A percentile compares a stretch with the other conserved stretches of the same genome.
Conservation (phyloP, 2,329 filamentous ascomycete species). For the Cladophialophora immunda region DNA sequence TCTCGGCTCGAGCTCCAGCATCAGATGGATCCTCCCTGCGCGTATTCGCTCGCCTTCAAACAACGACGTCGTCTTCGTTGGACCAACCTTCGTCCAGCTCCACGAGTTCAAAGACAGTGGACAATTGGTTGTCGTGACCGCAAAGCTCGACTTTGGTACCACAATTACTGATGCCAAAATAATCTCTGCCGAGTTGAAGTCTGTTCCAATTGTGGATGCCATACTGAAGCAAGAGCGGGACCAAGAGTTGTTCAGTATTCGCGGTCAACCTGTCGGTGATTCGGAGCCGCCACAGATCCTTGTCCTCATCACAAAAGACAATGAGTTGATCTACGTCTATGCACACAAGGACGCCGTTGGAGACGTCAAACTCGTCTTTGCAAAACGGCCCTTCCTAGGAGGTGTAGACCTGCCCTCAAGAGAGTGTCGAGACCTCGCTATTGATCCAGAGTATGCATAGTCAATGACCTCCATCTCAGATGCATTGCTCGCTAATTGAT, state of each 20-base stretch:
- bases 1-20: constrained; percentile 76
- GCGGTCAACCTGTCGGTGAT: constrained; percentile 32
- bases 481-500: constrained; percentile 21
- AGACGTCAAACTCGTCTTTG: constrained; percentile 67
- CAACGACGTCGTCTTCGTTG: constrained; percentile 88
- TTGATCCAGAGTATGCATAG: constrained; percentile 75
- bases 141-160: constrained; percentile 79
- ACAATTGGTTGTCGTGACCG: constrained; percentile 76
- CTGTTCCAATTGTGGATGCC: constrained; percentile 42
- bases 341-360: constrained; percentile 58
- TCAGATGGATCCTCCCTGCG: constrained; percentile 81
- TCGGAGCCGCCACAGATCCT: constrained; percentile 80
- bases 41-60: constrained; percentile 72
- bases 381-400: constrained; percentile 66
- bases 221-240: constrained; percentile 41
- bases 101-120: constrained; percentile 73
- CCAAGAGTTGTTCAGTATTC: constrained; percentile 36
- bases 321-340: constrained; percentile 80
- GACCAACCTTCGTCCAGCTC: constrained; percentile 82
- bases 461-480: neutral
- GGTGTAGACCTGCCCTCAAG: constrained; percentile 62
- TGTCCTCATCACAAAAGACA: constrained; percentile 76
- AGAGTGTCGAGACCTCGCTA: constrained; percentile 72
- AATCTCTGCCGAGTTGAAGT: constrained; percentile 67
- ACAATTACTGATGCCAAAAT: constrained; percentile 81